A percentile compares a stretch with the other conserved stretches of the same genome.
phyloP scores from a whole-genome alignment of 2,329 filamentous ascomycete genomes.

The Didymella pomorum region DNA sequence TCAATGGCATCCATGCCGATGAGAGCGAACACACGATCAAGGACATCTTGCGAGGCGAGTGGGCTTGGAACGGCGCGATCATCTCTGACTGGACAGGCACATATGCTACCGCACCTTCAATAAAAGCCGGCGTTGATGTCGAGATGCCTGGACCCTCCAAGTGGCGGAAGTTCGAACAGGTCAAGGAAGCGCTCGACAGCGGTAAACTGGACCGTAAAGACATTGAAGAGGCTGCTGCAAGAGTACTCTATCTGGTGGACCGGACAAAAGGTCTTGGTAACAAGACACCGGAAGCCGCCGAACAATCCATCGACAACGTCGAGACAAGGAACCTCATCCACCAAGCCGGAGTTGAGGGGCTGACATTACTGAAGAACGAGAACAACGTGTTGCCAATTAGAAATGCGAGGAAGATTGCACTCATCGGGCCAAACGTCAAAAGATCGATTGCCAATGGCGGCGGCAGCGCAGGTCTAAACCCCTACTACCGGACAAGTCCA shows the following conservation, averaged over 20 bases:
- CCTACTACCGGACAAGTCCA: constrained; percentile 72
- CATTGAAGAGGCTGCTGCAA: constrained; percentile 56
- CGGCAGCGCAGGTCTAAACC: constrained; percentile 72
- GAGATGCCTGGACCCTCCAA: constrained; percentile 54
- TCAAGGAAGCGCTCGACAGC: constrained; percentile 43
- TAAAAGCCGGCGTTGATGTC: constrained; percentile 51
- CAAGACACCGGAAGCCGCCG: constrained; percentile 64
- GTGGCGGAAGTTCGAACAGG: constrained; percentile 50
- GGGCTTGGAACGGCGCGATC: constrained; percentile 54
- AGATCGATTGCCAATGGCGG: constrained; percentile 72
- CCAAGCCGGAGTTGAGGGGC: constrained; percentile 66
- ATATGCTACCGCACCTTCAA: constrained; percentile 50
- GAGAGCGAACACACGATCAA: constrained; percentile 53
- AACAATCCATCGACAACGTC: constrained; percentile 61
- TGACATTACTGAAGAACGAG: constrained; percentile 72
- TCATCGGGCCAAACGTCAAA: constrained; percentile 74
- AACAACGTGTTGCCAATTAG: constrained; percentile 66
- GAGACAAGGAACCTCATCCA: constrained; percentile 69
- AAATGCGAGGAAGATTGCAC: constrained; percentile 65
- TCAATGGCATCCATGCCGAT: constrained; percentile 65
- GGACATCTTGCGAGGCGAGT: constrained; percentile 52
- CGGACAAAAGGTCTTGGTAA: constrained; percentile 67
- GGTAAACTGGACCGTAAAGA: constrained; percentile 59
- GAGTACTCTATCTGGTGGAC: constrained; percentile 69
- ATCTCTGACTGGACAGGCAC: constrained; percentile 55